Evolutionary conservation across 306 rosid genomes (phyloP), one percentile per base, ranked within the genome.

Genomic region (Dryas alaskensis): DNA sequence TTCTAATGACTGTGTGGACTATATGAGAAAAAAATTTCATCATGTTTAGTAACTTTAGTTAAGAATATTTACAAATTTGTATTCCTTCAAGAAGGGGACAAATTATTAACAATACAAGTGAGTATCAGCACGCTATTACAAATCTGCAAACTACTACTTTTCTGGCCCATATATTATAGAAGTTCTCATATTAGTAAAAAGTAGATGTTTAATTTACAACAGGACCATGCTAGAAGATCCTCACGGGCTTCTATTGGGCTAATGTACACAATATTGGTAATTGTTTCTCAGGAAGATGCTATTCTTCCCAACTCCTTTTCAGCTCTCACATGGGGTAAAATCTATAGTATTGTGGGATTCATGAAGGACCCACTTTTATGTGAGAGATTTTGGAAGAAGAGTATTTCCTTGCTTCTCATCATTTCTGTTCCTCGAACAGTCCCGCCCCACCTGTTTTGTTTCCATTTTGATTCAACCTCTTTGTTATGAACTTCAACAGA

Each of bases 311-410:
- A 39, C 47, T 39, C 4, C 40, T 31, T 31, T 7, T 60, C 46
- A 11, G 37, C 40, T 40, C n/a, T 42, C 47, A 42, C 31, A 2
- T 63, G 46, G 22, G 37, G 19, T 37, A 61, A 58, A 45, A 64
- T 66, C 84, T 27, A 61, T 61, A 61, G 12, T 61, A 13, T 37
- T 39, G 46, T 14, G 46, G 47, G 46, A 37, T 60, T 12, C 64
- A 27, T 27, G 31, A 27, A 27, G 31, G 31, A 27, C 31, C 31
- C 31, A 27, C 31, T 27, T 27, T 27, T 27, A 39, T 14, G 46
- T 39, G 47, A 42, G 50, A 42, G 27, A 19, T 19, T 27, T 27
- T 27, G 31, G 31, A 27, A 27, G 31, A 27, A 27, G 31, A 27
- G 2, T 27, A 1, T 63, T 42, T 14, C 13, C 48, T 14, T 9